Evolutionary conservation across 495 filamentous ascomycete species (phyloP), one percentile per base, ranked within the genome.

Genomic region (Saxophila tyrrhenica): DNA sequence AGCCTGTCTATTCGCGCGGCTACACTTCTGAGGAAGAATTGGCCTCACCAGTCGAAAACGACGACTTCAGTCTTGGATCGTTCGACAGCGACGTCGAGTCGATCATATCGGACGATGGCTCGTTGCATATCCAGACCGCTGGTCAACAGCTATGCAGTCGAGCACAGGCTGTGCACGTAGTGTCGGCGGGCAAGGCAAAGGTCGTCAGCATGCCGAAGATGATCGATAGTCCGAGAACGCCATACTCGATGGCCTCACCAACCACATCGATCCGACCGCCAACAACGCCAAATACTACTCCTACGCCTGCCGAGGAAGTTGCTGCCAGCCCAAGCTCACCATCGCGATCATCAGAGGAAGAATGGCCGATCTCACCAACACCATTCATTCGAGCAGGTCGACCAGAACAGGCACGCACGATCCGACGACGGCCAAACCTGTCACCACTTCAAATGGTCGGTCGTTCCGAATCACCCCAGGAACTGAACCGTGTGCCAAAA

Each of bases 1-100:
- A 55, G 42, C 52, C 48, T 16, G 20, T 56, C n/a, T 60, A 48
- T 41, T 51, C 38, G 44, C 44, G 29, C n/a, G 46, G 48, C 32
- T 63, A 60, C 20, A 42, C 48, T 20, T 63, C 60, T 9, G 55
- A 58, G n/a, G 60, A 62, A 39, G 60, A 62, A 22, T 41, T 52
- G n/a, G 50, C 55, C 7, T 62, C 60, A 5, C 52, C 60, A 21
- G 45, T 52, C 24, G 56, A 51, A 2, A 25, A 41, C 10, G 56
- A 59, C 24, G 52, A 55, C 32, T 39, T 48, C 42, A 56, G 51
- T 35, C 44, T 52, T 19, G 32, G 23, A 29, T 51, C 48, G 2
- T 20, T 39, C 3, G 59, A 32, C 38, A 61, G 47, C 42, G 32
- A 45, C 39, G 29, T 23, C 21, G 22, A 38, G 20, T 25, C 25